These are phyloP conservation scores for Cymodocea nodosa DNA, from an alignment of 116 monocot species.

Conservation along the genomic window DNA sequence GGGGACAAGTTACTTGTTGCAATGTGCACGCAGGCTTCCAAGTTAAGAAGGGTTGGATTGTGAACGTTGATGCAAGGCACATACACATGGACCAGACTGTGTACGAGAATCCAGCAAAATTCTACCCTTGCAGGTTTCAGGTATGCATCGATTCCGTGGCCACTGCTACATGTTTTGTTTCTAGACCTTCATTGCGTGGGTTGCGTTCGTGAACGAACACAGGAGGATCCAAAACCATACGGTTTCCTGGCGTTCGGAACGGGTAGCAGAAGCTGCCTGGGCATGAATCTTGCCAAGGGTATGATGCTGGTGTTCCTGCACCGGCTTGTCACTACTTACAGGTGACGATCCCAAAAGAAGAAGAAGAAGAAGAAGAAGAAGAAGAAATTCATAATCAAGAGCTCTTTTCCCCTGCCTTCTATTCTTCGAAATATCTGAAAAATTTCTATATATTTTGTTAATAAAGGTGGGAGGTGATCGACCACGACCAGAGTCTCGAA, in stretches of 20 bases:
- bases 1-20: neutral
- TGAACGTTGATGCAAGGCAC: conserved; percentile 63
- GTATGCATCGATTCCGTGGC: conserved; percentile 5
- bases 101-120: conserved; percentile 43
- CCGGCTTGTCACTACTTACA: conserved; percentile 52
- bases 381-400: too few relatives aligned
- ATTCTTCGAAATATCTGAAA: too few relatives aligned
- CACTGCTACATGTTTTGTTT: too few relatives aligned
- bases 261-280: conserved; percentile 67
- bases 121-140: conserved; percentile 60
- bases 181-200: too few relatives aligned
- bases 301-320: conserved; percentile 82
- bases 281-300: conserved; percentile 75
- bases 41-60: conserved; percentile 62
- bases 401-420: neutral
- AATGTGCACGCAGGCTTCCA: conserved; percentile 31
- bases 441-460: conserved; percentile 1
- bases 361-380: too few relatives aligned
- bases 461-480: conserved; percentile 52
- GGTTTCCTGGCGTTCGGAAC: conserved; percentile 63
- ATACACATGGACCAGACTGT: conserved; percentile 43
- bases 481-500: conserved; percentile 39
- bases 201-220: neutral
- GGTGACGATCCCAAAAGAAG: conserved; percentile 9
- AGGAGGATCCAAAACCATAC: conserved; percentile 42